A percentile compares a stretch with the other conserved stretches of the same genome.
Conservation (phyloP, 2,329 filamentous ascomycete species). For the Sporothrix curviconia region DNA sequence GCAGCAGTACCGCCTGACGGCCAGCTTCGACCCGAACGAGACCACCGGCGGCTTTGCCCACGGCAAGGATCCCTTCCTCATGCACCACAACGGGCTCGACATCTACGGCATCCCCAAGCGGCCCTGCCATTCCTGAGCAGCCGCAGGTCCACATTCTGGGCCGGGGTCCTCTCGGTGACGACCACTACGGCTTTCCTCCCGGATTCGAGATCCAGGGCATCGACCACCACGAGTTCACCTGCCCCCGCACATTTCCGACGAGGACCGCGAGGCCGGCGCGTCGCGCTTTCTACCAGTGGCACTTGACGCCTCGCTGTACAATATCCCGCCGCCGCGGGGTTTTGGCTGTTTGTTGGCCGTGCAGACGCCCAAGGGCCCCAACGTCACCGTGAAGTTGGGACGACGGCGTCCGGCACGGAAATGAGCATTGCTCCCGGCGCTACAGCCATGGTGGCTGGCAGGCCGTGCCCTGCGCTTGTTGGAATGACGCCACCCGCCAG, state of each 20-base stretch:
- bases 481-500: constrained; percentile 23
- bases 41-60: constrained; percentile 33
- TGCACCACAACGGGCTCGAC: constrained; percentile 28
- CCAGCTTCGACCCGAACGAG: constrained; percentile 30
- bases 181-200: constrained; percentile 31
- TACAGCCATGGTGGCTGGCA: constrained; percentile 28
- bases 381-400: constrained; percentile 27
- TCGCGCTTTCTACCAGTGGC: constrained; percentile 33
- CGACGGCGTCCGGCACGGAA: constrained; percentile 29
- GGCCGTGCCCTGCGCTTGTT: constrained; percentile 23
- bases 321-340: constrained; percentile 30
- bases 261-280: constrained; percentile 28
- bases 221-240: constrained; percentile 32
- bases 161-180: constrained; percentile 28
- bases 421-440: constrained; percentile 29
- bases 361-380: constrained; percentile 27
- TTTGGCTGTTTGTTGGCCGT: constrained; percentile 32
- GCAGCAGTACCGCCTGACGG: constrained; percentile 30
- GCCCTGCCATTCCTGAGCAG: constrained; percentile 29
- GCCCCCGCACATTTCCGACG: constrained; percentile 30
- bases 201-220: constrained; percentile 34
- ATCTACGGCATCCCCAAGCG: constrained; percentile 31
- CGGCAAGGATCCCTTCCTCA: constrained; percentile 29
- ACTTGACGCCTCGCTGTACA: constrained; percentile 31
- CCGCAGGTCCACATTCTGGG: constrained; percentile 34